A percentile compares a stretch with the other conserved stretches of the same genome.
These are phyloP conservation scores for Fraxinus sp. DNA, from an alignment of 305 asterid species.

Conservation along the genomic window DNA sequence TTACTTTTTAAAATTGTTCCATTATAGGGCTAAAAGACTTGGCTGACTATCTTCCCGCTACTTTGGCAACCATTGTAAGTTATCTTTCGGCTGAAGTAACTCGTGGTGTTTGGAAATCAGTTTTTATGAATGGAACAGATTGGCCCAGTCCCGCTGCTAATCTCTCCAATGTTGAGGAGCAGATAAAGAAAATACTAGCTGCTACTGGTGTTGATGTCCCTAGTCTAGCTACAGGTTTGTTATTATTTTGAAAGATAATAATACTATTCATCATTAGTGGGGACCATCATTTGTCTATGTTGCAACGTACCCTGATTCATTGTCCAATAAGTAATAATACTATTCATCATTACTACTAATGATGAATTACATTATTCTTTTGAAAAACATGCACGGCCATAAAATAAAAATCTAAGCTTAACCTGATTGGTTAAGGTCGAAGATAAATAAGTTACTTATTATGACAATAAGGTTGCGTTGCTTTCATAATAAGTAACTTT, in stretches of 20 bases:
- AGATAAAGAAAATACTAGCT: slow-evolving; percentile 87
- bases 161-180: slow-evolving; percentile 85
- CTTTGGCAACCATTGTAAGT: slow-evolving; percentile 89
- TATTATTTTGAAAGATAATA: not conserved
- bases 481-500: not conserved
- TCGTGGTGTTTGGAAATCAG: slow-evolving; percentile 97
- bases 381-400: not conserved
- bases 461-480: not conserved
- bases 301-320: not conserved
- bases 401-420: not conserved
- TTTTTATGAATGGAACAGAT: slow-evolving; percentile 94
- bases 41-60: slow-evolving; percentile 97
- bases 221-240: slow-evolving; percentile 83
- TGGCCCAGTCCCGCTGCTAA: slow-evolving; percentile 99
- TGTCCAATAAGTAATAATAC: too few relatives aligned
- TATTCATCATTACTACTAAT: too few relatives aligned
- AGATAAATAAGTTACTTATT: not conserved
- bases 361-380: not conserved
- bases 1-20: slow-evolving; percentile 14
- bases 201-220: slow-evolving; percentile 96
- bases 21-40: slow-evolving; percentile 83
- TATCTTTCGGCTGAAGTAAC: slow-evolving; percentile 98
- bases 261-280: not conserved
- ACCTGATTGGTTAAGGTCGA: not conserved
- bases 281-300: not conserved